These are phyloP conservation scores for Mimosa pudica DNA, from an alignment of 306 rosid genomes.

Conservation along the genomic window DNA sequence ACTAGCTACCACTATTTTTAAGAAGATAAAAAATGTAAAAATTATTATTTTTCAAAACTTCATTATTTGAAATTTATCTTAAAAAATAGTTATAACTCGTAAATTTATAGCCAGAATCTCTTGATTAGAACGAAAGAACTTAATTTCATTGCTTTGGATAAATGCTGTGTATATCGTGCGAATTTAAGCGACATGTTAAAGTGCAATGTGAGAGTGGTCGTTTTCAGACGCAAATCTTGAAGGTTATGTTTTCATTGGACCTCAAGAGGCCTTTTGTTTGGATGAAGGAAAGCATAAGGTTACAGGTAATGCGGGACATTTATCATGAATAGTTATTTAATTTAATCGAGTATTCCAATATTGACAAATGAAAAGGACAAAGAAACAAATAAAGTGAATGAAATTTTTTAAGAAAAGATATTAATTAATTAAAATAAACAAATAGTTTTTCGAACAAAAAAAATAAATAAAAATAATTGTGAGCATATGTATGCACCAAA, in stretches of 20 bases:
- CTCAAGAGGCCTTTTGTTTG: too few relatives aligned
- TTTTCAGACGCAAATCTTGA: neutral
- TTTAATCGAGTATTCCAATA: neutral
- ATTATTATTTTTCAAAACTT: too few relatives aligned
- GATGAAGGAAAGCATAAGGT: constrained; percentile 9
- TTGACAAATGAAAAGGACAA: neutral
- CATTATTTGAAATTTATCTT: too few relatives aligned
- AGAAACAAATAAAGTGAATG: neutral
- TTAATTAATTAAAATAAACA: neutral
- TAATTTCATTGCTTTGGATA: too few relatives aligned
- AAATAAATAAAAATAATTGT: neutral
- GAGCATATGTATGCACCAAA: neutral
- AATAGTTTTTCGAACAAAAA: too few relatives aligned
- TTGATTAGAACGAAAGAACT: too few relatives aligned
- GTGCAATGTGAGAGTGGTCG: neutral
- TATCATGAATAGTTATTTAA: neutral
- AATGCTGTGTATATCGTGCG: too few relatives aligned
- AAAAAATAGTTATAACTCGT: too few relatives aligned
- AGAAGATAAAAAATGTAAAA: too few relatives aligned
- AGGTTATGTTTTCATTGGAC: neutral
- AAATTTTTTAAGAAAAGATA: neutral
- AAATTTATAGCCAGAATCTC: too few relatives aligned
- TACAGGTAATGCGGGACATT: neutral
- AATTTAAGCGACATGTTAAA: too few relatives aligned
- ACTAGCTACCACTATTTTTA: too few relatives aligned